phyloP scores from a whole-genome alignment of 805 yeast genomes.

The Spathaspora passalidarum region DNA sequence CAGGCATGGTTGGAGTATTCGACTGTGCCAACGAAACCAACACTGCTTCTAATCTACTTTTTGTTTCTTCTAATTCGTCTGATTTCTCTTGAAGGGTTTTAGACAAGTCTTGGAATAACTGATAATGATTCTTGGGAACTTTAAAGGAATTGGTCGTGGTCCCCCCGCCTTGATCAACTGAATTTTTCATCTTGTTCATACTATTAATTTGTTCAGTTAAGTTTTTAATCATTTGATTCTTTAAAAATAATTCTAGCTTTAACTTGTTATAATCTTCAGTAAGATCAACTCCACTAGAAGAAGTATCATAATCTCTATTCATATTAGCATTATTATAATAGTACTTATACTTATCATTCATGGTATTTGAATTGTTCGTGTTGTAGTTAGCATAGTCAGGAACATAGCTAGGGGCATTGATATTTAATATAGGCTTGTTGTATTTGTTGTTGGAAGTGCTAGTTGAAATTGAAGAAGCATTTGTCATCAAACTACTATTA shows the following conservation, averaged over 20 bases:
- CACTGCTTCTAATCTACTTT: constrained; percentile 59
- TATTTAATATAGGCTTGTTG: constrained; percentile 15
- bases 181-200: constrained; percentile 11
- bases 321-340: constrained; percentile 1
- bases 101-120: constrained; percentile 48
- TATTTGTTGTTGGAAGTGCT: not conserved
- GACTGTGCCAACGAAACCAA: constrained; percentile 16
- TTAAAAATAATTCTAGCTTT: constrained; percentile 51
- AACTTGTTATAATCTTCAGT: constrained; percentile 31
- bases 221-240: constrained; percentile 43
- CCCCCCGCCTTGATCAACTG: not conserved
- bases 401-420: constrained; percentile 30
- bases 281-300: not conserved
- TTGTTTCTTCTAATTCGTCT: constrained; percentile 59
- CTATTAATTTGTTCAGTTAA: constrained; percentile 31
- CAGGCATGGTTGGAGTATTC: not conserved
- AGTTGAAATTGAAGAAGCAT: not conserved
- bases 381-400: constrained; percentile 15
- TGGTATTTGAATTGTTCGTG: constrained; percentile 1
- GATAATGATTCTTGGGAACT: constrained; percentile 44
- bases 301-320: not conserved
- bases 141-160: constrained; percentile 13
- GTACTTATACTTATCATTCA: not conserved
- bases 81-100: constrained; percentile 43
- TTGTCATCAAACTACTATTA: not conserved